Evolutionary conservation across 2,329 filamentous ascomycete species (phyloP), one percentile per base, ranked within the genome.

Genomic region (Karstenula rhodostoma): DNA sequence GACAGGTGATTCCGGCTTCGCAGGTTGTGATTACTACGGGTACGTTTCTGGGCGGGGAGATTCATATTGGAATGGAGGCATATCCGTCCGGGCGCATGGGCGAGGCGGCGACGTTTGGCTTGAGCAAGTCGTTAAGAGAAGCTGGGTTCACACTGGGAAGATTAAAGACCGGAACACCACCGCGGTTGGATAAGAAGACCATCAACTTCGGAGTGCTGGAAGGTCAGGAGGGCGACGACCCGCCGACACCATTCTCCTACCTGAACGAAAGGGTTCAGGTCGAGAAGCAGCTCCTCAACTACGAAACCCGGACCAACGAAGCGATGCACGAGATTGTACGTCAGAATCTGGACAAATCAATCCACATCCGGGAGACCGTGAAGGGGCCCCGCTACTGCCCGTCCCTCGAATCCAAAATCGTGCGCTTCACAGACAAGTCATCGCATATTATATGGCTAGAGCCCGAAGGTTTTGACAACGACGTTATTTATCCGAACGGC

Each of bases 381-480:
- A 95, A 93, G 72, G 95, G 95, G 0, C 95, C 95, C 0, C 86
- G 95, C 61, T 99, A 99, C 74, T 99, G 95, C 72, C 95, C 95
- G 2, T 98, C 94, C 0, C 82, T 99, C 4, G 95, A 99, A 79
- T 93, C 93, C 17, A 99, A 99, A 78, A 86, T 99, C 52, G 90
- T 97, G 47, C 89, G 92, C 9, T 99, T 99, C 74, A 84, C 88
- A 4, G 85, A 95, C 64, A 95, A 93, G 75, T 82, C 89, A 22
- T 85, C 84, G 6, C 95, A 99, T 71, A 92, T 97, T 66, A 90
- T 99, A 57, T 99, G 95, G 95, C 87, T 99, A 15, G 95, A 99
- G 77, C 95, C 94, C 0, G 95, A 99, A 82, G 95, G 95, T 2
- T 96, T 97, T 71, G 87, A 94, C 64, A 96, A 87, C 73, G 88